Evolutionary conservation across 2,329 filamentous ascomycete genomes (phyloP), one percentile per base, ranked within the genome.

Genomic region (Sporothrix protearum): DNA sequence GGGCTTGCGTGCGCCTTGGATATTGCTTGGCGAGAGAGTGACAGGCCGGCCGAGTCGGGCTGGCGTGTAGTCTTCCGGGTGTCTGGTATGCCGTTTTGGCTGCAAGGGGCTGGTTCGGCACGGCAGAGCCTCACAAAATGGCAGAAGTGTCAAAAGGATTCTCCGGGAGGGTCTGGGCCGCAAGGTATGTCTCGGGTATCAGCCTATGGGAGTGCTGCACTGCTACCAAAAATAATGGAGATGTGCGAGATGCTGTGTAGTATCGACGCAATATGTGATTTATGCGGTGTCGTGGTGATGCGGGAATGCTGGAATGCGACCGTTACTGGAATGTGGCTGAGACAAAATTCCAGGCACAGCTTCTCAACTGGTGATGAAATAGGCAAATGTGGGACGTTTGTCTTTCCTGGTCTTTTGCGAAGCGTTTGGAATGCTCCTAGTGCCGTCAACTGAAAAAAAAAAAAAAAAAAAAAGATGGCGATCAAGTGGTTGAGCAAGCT

Each of bases 401-500:
- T 36, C 33, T 36, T 36, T 36, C 33, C 8, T 36, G 33, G 66
- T n/a, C 68, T 36, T 61, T 36, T 36, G 42, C 14, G 3, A 16
- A 51, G 12, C 19, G 64, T 57, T 55, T 61, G 68, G 68, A 69
- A 69, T 69, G 68, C 68, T 61, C 36, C 39, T 49, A 49, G 53
- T n/a, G 49, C 51, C 51, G 22, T 47, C 22, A 45, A 57, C 12
- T 57, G 47, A 59, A 57, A 42, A 39, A 55, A 51, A 36, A 19
- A 51, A 59, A 57, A 42, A 39, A 55, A 59, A 57, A 42, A 39
- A 55, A 51, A 36, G 28, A 51, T 67, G 64, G 64, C 64, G 19
- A 49, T 51, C 28, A 14, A 25, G 45, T 14, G 45, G 66, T 42
- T 33, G 39, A 61, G 25, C 14, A 49, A 19, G 36, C 5, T 25